Evolutionary conservation across 441 rosid species (phyloP), one percentile per base, ranked within the genome.

Genomic region (Syzygium syzygioides): DNA sequence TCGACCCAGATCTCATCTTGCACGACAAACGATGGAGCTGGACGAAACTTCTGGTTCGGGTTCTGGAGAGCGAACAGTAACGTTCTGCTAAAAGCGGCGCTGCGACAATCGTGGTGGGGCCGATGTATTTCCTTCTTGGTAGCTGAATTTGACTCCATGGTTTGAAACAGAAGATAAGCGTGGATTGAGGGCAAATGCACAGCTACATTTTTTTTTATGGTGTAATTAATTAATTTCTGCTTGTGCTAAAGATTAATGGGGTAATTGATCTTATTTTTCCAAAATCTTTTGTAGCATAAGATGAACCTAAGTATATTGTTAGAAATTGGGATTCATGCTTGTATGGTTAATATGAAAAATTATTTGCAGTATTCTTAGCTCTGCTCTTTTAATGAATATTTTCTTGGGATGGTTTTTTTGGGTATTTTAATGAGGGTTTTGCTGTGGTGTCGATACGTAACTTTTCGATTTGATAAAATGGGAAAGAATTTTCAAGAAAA

Each of bases 391-490:
- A 8, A 18, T 66, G 18, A 64, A 18, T 66, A 30, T 32, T 66
- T 66, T 66, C 79, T 32, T 32, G 18, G 12, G 79, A 34, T 14
- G 45, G 1, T 66, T 9, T 9, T 32, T 13, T 18, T 32, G 9
- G 2, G 0, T 32, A 18, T 66, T 4, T 18, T 3, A 11, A 3
- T 71, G 20, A 37, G 0, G 15, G 3, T 71, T 71, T 71, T 3
- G 52, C 26, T 3, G 48, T 1, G 4, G 0, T 20, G 12, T 71
- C 4, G 7, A 71, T 14, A 3, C 7, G 2, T 37, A 11, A 20
- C 9, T 71, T 37, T 37, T 71, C 17, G 6, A 71, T 20, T 37
- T 37, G n/a, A 71, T 71, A 37, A 71, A 23, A 71, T 20, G 80
- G 25, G 37, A 5, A 5, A 26, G 2, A 34, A 19, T 71, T 11